Evolutionary conservation across 257 asterid species (phyloP), one percentile per base, ranked within the genome.

Genomic region (Perilla frutescens): DNA sequence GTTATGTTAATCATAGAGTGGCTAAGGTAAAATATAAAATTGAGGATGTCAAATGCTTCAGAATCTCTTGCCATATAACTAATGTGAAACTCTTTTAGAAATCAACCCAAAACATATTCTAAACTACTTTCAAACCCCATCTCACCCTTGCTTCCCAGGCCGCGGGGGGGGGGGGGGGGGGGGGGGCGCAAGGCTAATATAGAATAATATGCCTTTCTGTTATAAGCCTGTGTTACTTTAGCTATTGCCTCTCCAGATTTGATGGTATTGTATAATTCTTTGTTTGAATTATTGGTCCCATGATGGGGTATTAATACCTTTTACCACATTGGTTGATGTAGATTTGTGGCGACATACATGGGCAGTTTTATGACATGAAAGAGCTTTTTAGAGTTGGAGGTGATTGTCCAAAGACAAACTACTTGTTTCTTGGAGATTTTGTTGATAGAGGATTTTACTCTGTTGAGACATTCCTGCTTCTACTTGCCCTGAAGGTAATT

Each of bases 281-380:
- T 63, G 51, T 40, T 29, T 63, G 40, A 45, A 6, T 50, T 53
- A 47, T 44, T 55, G 73, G 44, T 72, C 72, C 71, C 63, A 54
- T 73, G 43, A 41, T 61, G 14, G 36, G 31, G 20, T 57, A 60
- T 62, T 71, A 67, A 66, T 70, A 55, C 66, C 7, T 64, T 57
- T 68, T 49, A 43, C 43, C 26, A 50, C 37, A 43, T 26, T 72
- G 64, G 62, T 66, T 72, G 66, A 36, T 86, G 74, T 81, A 94
- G 98, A 91, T 94, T 72, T 94, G 99, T 81, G 99, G 99, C 39
- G 99, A 94, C 88, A 94, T 94, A 69, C 99, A 94, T 7, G 99
- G 99, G 62, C 99, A 94, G 76, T 91, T 94, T 76, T 91, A 91
- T 85, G 99, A 94, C 90, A 87, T 94, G 99, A 90, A 90, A 82